Percentiles rank a stretch among this genome's conserved stretches.
Evolutionary conservation across 768 basidiomycete species (phyloP).

Genomic region (Cyathus striatus): DNA sequence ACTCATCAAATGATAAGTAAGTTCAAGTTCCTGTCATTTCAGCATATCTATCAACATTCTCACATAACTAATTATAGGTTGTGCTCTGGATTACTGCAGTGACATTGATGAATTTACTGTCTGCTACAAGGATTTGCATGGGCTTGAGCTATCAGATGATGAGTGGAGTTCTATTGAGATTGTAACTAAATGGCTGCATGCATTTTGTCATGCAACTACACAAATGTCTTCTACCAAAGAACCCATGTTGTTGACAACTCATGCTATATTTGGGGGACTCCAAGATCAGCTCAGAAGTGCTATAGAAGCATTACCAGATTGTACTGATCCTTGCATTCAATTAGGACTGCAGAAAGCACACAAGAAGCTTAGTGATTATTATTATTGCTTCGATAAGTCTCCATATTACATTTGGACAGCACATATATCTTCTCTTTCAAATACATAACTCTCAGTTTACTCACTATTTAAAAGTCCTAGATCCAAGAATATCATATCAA

Average conservation of each 20-base stretch:
- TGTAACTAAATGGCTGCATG: conserved; percentile 19
- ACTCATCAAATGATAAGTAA: conserved; percentile 26
- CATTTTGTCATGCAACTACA: too few relatives aligned
- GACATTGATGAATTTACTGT: too few relatives aligned
- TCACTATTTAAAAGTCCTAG: conserved; percentile 14
- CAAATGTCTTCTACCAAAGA: conserved; percentile 19
- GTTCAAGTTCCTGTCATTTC: conserved; percentile 3
- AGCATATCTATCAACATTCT: background rate
- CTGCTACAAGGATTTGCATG: too few relatives aligned
- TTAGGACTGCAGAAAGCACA: too few relatives aligned
- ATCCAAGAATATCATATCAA: conserved; percentile 18
- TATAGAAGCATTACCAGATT: conserved; percentile 13
- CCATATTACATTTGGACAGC: conserved; percentile 24
- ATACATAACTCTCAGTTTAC: background rate
- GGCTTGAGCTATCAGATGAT: background rate
- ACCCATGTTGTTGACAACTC: conserved; percentile 21
- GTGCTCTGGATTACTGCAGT: conserved; percentile 14
- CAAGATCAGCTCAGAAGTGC: conserved; percentile 15
- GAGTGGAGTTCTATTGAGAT: conserved; percentile 22
- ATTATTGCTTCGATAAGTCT: too few relatives aligned
- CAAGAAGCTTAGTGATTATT: too few relatives aligned
- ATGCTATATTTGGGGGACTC: conserved; percentile 21
- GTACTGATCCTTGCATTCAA: conserved; percentile 7
- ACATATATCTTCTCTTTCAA: conserved; percentile 8
- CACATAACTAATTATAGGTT: conserved; percentile 10